phyloP scores from a whole-genome alignment of 129 eudicot genomes.

The Lactuca saligna region DNA sequence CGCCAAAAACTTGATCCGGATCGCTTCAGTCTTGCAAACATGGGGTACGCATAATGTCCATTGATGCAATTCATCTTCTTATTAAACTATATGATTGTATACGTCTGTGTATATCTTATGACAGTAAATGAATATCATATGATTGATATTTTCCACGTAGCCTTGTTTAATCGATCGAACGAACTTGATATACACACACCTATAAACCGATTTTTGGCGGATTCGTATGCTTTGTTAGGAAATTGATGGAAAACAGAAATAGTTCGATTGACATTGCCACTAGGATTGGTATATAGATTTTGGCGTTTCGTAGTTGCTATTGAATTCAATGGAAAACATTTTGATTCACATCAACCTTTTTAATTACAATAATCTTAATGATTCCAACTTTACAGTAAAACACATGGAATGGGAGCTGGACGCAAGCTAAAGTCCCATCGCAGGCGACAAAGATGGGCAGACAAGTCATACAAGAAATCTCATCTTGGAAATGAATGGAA shows the following conservation, averaged over 20 bases:
- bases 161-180: neutral
- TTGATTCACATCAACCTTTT: neutral
- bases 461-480: slow-evolving; percentile 68
- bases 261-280: neutral
- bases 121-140: neutral
- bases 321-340: too few species aligned
- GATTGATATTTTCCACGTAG: neutral
- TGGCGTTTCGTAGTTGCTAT: neutral
- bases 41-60: slow-evolving; percentile 12
- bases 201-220: neutral
- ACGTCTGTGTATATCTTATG: neutral
- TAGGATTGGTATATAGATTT: neutral
- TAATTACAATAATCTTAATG: neutral
- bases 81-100: neutral
- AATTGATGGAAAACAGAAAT: neutral
- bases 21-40: slow-evolving; percentile 9
- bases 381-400: slow-evolving; percentile 34
- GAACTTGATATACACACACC: neutral
- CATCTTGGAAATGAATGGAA: slow-evolving; percentile 78
- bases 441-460: slow-evolving; percentile 69
- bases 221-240: neutral
- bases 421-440: slow-evolving; percentile 72
- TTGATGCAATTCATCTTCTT: slow-evolving; percentile 7
- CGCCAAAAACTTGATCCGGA: slow-evolving; percentile 9
- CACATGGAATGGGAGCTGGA: slow-evolving; percentile 77